Evolutionary conservation across 441 rosid genomes (phyloP).

Genomic region (Metrosideros polymorpha): DNA sequence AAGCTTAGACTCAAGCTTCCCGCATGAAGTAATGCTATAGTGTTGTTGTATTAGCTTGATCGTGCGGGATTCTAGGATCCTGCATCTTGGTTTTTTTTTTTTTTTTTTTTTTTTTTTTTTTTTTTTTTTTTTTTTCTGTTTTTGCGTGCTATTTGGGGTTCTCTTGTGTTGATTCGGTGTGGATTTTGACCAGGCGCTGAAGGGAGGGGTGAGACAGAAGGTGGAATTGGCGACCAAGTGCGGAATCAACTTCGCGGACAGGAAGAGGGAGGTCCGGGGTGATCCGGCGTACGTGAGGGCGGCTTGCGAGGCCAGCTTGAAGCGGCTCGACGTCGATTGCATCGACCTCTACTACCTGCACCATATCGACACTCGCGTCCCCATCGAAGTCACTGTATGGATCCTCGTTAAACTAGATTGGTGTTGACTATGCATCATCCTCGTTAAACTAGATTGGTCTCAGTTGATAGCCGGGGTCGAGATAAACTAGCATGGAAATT

Average conservation of each 20-base stretch:
- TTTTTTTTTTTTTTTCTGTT: not conserved
- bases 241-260: not conserved
- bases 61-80: not conserved
- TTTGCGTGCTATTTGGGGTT: not conserved
- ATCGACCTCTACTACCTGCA: slow-evolving; percentile 8
- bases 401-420: not conserved
- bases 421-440: no score
- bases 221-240: slow-evolving; percentile 2
- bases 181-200: not conserved
- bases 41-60: not conserved
- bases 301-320: not conserved
- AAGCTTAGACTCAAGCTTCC: not conserved
- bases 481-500: not conserved
- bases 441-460: no score
- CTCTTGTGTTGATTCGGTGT: not conserved
- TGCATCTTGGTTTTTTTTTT: not conserved
- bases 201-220: not conserved
- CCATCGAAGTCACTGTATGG: slow-evolving; percentile 2
- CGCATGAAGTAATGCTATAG: not conserved
- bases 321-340: not conserved
- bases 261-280: not conserved
- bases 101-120: no score
- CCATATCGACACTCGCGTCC: not conserved
- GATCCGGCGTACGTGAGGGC: slow-evolving; percentile 2
- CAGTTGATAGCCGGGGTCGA: not conserved